Percentiles rank a stretch among this genome's conserved stretches.
Conservation (phyloP, 2,329 filamentous ascomycete species). For the Paradendryphiella salina region DNA sequence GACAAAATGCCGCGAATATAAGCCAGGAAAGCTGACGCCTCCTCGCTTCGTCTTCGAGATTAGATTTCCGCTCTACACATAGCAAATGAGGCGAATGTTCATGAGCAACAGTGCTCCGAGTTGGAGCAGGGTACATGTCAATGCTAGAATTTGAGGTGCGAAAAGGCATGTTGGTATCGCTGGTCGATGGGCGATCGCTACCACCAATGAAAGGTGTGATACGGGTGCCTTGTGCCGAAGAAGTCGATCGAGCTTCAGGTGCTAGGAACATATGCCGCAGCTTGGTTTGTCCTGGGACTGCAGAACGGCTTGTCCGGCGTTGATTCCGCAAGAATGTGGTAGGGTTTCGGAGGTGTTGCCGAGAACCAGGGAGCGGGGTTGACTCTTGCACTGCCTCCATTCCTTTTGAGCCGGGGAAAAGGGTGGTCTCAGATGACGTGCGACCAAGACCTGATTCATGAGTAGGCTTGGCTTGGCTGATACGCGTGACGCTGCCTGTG, state of each 20-base stretch:
- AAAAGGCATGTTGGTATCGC: slow-evolving; percentile 38
- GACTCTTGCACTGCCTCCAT: slow-evolving; percentile 18
- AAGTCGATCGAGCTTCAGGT: slow-evolving; percentile 25
- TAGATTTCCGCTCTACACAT: slow-evolving; percentile 30
- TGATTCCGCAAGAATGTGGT: slow-evolving; percentile 21
- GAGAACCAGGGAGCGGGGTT: slow-evolving; percentile 16
- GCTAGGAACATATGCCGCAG: slow-evolving; percentile 42
- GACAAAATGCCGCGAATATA: slow-evolving; percentile 39
- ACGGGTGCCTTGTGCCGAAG: slow-evolving; percentile 25
- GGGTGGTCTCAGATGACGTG: slow-evolving; percentile 28
- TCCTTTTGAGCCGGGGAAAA: slow-evolving; percentile 21
- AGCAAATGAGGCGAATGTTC: slow-evolving; percentile 38
- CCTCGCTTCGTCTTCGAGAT: slow-evolving; percentile 32
- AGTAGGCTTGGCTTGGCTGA: slow-evolving; percentile 12
- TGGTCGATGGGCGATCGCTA: slow-evolving; percentile 37
- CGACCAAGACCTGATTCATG: slow-evolving; percentile 17
- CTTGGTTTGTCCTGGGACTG: slow-evolving; percentile 42
- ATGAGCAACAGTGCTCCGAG: slow-evolving; percentile 20
- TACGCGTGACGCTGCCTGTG: slow-evolving; percentile 29
- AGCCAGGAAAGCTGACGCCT: slow-evolving; percentile 39
- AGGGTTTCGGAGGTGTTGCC: slow-evolving; percentile 20
- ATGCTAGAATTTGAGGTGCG: slow-evolving; percentile 21
- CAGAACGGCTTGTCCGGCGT: slow-evolving; percentile 32
- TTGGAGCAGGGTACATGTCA: slow-evolving; percentile 11
- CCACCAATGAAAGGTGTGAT: slow-evolving; percentile 27